Conservation (phyloP, 805 yeast genomes). For the Wickerhamomyces queroliae region DNA sequence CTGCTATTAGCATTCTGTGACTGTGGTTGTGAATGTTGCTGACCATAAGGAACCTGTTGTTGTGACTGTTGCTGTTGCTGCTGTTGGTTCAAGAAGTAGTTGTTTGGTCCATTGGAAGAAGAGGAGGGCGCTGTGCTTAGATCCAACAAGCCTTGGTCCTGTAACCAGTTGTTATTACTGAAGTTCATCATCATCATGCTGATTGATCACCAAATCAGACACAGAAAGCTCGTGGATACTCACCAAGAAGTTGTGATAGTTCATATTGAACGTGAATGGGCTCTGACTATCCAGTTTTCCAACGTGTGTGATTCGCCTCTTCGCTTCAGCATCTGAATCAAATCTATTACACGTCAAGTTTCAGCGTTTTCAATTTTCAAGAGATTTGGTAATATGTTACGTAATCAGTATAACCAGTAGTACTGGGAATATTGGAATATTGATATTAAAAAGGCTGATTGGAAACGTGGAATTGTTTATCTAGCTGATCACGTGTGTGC, state of each 20-base stretch:
- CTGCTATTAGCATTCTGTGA: neutral
- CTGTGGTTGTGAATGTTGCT: neutral
- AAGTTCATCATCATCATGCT: neutral
- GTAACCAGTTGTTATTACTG: slow-evolving; percentile 6
- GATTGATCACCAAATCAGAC: neutral
- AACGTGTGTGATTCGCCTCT: neutral
- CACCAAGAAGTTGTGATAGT: neutral
- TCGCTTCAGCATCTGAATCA: too few species aligned
- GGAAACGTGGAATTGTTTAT: too few species aligned
- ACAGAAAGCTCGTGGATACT: neutral
- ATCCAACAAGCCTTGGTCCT: slow-evolving; percentile 8
- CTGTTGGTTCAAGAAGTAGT: neutral
- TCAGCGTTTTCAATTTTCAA: neutral
- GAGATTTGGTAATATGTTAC: too few species aligned
- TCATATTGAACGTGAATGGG: neutral
- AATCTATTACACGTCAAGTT: neutral
- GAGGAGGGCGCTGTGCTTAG: slow-evolving; percentile 12
- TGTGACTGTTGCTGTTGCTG: slow-evolving; percentile 1
- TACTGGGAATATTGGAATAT: too few species aligned
- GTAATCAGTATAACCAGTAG: too few species aligned
- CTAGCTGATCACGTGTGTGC: too few species aligned
- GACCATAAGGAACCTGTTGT: slow-evolving; percentile 1
- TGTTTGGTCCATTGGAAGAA: neutral
- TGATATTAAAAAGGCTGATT: too few species aligned
- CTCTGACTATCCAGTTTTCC: neutral